Evolutionary conservation across 2,329 filamentous ascomycete species (phyloP).

Genomic region (Didymella segeticola): DNA sequence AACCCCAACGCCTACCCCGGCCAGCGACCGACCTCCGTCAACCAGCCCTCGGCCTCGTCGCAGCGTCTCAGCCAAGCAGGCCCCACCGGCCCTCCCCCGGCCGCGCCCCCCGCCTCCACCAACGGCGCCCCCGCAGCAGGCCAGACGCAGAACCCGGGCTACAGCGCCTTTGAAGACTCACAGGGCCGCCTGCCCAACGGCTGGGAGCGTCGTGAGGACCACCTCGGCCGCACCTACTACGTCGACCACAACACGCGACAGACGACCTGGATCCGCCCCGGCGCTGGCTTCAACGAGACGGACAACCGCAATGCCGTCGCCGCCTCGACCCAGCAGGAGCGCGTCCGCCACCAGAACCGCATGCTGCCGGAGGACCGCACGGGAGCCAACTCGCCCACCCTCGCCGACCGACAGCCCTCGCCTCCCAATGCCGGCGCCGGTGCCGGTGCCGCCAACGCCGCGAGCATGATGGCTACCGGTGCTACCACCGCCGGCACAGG

Average conservation of each 20-base stretch:
- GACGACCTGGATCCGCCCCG: slow-evolving; percentile 94
- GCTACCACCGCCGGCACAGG: slow-evolving; percentile 93
- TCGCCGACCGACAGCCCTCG: slow-evolving; percentile 60
- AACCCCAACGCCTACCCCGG: slow-evolving; percentile 49
- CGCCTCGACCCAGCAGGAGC: slow-evolving; percentile 90
- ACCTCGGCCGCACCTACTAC: slow-evolving; percentile 94
- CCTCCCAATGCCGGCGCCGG: slow-evolving; percentile 30
- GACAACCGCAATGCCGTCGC: slow-evolving; percentile 82
- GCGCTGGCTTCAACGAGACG: slow-evolving; percentile 75
- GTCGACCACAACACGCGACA: slow-evolving; percentile 97
- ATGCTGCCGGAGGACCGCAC: slow-evolving; percentile 96
- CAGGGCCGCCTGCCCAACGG: slow-evolving; percentile 90
- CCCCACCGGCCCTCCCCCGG: slow-evolving; percentile 51
- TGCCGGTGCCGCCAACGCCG: slow-evolving; percentile 57
- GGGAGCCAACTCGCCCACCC: slow-evolving; percentile 86
- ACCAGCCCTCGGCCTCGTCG: slow-evolving; percentile 32
- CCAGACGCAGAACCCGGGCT: slow-evolving; percentile 51
- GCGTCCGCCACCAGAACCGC: slow-evolving; percentile 91
- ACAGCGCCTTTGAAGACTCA: slow-evolving; percentile 96
- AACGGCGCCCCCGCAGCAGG: slow-evolving; percentile 47
- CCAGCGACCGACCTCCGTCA: slow-evolving; percentile 35
- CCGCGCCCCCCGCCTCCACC: slow-evolving; percentile 44
- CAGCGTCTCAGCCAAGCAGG: slow-evolving; percentile 40
- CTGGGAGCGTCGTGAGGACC: slow-evolving; percentile 96
- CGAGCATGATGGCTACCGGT: slow-evolving; percentile 92